Evolutionary conservation across 2,329 filamentous ascomycete genomes (phyloP).

Genomic region (Pseudopyrenochaeta lycopersici): DNA sequence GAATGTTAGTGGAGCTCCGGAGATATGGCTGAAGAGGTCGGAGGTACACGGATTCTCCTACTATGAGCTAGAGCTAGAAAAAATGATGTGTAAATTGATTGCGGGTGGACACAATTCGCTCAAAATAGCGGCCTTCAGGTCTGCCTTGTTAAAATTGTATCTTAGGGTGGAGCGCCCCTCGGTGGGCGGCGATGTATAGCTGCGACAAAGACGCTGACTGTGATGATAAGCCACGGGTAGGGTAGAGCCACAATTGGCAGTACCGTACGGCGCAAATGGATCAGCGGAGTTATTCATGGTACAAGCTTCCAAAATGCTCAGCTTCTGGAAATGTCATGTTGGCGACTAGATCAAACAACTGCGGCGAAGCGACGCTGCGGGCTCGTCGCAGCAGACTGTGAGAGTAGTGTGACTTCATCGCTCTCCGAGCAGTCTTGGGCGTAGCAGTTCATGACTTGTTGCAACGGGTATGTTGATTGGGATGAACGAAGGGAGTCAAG

Average conservation of each 20-base stretch:
- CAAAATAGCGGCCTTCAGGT: conserved; percentile 10
- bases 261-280: neutral
- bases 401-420: no score
- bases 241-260: neutral
- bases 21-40: conserved; percentile 4
- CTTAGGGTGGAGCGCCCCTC: neutral
- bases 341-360: no score
- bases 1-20: conserved; percentile 19
- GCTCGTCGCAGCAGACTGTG: no score
- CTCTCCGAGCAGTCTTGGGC: no score
- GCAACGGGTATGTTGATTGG: no score
- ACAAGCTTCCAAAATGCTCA: no score
- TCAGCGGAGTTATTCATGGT: neutral
- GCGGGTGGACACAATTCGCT: conserved; percentile 9
- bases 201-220: conserved; percentile 7
- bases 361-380: no score
- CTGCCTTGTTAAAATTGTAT: neutral
- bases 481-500: no score
- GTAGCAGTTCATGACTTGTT: no score
- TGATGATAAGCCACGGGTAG: neutral
- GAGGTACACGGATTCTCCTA: neutral
- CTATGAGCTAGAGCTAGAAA: neutral
- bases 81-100: neutral
- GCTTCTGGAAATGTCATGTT: no score
- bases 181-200: conserved; percentile 1